Evolutionary conservation across 1,284 basidiomycete species (phyloP).

Genomic region (Marasmius fiardii): DNA sequence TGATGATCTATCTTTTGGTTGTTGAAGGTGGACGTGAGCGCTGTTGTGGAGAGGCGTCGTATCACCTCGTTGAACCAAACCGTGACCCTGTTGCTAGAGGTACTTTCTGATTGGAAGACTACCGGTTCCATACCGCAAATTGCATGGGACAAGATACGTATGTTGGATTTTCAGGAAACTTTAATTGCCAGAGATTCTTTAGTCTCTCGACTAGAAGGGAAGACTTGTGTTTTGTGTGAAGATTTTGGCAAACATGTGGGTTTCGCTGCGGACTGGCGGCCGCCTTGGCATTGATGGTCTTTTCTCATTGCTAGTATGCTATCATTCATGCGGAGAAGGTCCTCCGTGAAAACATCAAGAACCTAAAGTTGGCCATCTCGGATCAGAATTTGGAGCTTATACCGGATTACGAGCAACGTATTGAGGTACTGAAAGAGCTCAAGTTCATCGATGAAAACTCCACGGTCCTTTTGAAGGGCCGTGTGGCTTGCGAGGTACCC

Average conservation of each 20-base stretch:
- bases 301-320: constrained; percentile 55
- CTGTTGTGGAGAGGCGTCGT: constrained; percentile 62
- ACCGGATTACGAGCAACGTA: constrained; percentile 95
- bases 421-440: constrained; percentile 88
- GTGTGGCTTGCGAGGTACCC: constrained; percentile 92
- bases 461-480: constrained; percentile 93
- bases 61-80: constrained; percentile 62
- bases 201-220: constrained; percentile 37
- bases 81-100: constrained; percentile 41
- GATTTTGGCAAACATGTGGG: constrained; percentile 28
- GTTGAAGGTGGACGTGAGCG: constrained; percentile 65
- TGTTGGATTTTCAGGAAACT: constrained; percentile 92
- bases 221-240: constrained; percentile 54
- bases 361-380: constrained; percentile 79
- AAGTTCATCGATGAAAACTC: constrained; percentile 93
- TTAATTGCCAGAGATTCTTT: constrained; percentile 61
- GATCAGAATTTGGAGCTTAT: constrained; percentile 97
- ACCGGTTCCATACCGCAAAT: constrained; percentile 60
- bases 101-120: constrained; percentile 56
- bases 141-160: constrained; percentile 81
- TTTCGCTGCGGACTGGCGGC: neutral
- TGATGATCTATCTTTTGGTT: constrained; percentile 9
- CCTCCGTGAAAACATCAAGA: constrained; percentile 69
- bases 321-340: constrained; percentile 73
- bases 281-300: neutral